Percentiles rank a stretch among this genome's conserved stretches.
Evolutionary conservation across 2,329 filamentous ascomycete species (phyloP).

Genomic region (Colletotrichum sp.): DNA sequence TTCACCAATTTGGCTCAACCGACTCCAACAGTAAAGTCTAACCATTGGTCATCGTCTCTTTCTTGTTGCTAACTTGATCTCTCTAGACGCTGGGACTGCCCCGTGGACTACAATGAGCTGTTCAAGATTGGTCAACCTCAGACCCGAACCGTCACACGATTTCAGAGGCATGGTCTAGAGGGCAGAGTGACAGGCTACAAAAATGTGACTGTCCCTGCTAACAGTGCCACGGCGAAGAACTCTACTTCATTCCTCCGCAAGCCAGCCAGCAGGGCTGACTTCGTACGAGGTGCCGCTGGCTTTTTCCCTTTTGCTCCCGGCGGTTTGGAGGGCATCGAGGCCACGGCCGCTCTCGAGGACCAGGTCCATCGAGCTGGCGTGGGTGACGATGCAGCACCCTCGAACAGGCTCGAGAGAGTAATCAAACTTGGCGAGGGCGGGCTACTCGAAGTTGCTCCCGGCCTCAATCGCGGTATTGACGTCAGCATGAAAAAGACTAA

Average conservation of each 20-base stretch:
- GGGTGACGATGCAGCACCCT: constrained; percentile 39
- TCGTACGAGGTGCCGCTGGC: constrained; percentile 89
- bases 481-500: constrained; percentile 65
- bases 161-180: constrained; percentile 88
- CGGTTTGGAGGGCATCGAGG: constrained; percentile 85
- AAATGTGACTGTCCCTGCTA: constrained; percentile 90
- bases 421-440: constrained; percentile 85
- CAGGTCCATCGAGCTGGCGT: constrained; percentile 59
- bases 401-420: constrained; percentile 76
- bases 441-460: constrained; percentile 81
- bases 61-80: neutral
- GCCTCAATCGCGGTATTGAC: constrained; percentile 78
- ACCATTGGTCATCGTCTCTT: neutral
- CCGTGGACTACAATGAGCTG: constrained; percentile 80
- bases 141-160: constrained; percentile 92
- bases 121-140: constrained; percentile 90
- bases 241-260: constrained; percentile 89
- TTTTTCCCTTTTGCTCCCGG: constrained; percentile 95
- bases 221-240: constrained; percentile 91
- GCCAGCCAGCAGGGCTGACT: constrained; percentile 85
- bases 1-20: constrained; percentile 84
- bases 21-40: constrained; percentile 73
- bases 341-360: constrained; percentile 83
- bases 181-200: constrained; percentile 92
- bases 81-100: constrained; percentile 73